Base-by-base conservation (phyloP, 768 basidiomycete genomes). In the Dacryopinax spathularia region DNA sequence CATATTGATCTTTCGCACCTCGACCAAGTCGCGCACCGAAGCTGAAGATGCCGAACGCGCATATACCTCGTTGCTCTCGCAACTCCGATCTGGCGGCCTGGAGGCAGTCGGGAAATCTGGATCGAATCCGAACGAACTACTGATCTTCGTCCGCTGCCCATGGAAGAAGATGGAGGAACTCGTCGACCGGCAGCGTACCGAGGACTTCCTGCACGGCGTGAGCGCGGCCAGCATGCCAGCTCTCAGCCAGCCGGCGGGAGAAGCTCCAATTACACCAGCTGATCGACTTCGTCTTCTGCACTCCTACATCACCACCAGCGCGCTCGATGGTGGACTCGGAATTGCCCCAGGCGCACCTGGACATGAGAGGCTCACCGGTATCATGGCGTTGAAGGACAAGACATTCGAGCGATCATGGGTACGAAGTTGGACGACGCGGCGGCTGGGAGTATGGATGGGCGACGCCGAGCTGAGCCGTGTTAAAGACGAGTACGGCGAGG, bases 381-480 rank as follows among this genome's bases (percentile, higher is more conserved):
- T 96, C 61, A 84, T 91, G 77, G 83, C 86, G 1, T 77, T 97
- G 7, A 95, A 98, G 69, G 87, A 97, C 73, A 81, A 83, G 18
- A 76, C 81, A 48, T 89, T 90, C 75, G 91, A 95, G 72, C 80
- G 86, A 9, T 69, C 75, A 0, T 94, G 92, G 92, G 80, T 90
- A 62, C 80, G 81, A 25, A 75, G 81, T 10, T 92, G 92, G 89
- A 84, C 84, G 15, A 79, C 78, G 7, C 80, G 80, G 33, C 79
- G 84, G 33, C 79, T 86, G 59, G 83, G 82, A 15, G 82, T 82
- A 20, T 70, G 65, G 33, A 72, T 77, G 62, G 69, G 72, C 10
- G 70, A 72, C 27, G 78, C 82, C 10, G 80, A 86, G 64, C 79
- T 89, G n/a, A 81, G 81, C 60, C 80, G 80, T 63, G 82, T 95